Evolutionary conservation across 352 stramenopile genomes (phyloP), one percentile per base, ranked within the genome.

Genomic region (Pilasporangium apinafurcum): DNA sequence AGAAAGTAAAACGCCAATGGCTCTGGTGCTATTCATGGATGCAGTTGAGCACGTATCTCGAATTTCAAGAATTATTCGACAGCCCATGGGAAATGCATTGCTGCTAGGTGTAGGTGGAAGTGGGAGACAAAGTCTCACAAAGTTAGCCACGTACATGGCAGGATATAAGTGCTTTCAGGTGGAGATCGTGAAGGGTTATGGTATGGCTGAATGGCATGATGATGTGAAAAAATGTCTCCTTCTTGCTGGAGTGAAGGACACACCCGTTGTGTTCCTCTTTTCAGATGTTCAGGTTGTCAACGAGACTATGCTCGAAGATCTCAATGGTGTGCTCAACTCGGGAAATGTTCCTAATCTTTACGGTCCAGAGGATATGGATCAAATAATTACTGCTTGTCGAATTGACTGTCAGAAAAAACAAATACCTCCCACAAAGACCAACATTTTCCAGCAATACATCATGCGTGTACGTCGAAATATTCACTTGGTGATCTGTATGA

Each of bases 171-270:
- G 94, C 12, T 97, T 95, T 34, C 91, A 97, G 54, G 85, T 97
- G n/a, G 92, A 98, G 54, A 97, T 98, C 47, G 69, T 91, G 4
- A 98, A 98, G 45, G 88, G 85, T 6, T 98, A 98, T 45, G 87
- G 92, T 9, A 83, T 94, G 44, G 60, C 60, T 0, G 91, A 98
- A 50, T 98, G 92, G 90, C 83, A 87, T 16, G 92, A 98, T 8
- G 88, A 98, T 31, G 65, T 98, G 4, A 97, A 97, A 48, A 92
- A 86, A 48, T 92, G 80, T 38, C 48, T 96, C 7, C 54, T 97
- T 27, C 59, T 89, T 24, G 92, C 90, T 17, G 92, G 92, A 21
- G 66, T 97, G 0, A 89, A 98, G 22, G 81, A 98, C 40, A 94
- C 78, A 9, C 83, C 72, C 0, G 79, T 97, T 13, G 84, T 97